A percentile compares a stretch with the other conserved stretches of the same genome.
phyloP scores from a whole-genome alignment of 768 basidiomycete genomes.

The Lepiota venenata region DNA sequence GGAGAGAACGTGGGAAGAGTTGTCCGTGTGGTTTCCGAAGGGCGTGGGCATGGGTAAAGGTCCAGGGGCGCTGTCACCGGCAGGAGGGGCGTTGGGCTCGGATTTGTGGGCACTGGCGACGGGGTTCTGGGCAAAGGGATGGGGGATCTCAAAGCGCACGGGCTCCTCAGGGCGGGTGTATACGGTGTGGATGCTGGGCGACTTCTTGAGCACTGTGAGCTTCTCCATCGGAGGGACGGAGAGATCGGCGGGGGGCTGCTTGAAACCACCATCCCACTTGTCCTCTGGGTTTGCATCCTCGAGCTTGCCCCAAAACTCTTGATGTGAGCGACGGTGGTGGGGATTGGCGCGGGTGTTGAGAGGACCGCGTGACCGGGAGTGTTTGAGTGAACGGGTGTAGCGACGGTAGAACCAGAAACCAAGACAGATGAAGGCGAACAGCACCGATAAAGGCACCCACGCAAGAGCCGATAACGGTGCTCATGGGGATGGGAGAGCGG shows the following conservation, averaged over 20 bases:
- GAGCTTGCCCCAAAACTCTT: conserved; percentile 57
- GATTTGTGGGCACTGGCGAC: conserved; percentile 28
- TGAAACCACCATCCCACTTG: conserved; percentile 34
- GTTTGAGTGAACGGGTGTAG: conserved; percentile 38
- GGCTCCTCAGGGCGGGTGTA: conserved; percentile 47
- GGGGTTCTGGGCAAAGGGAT: conserved; percentile 58
- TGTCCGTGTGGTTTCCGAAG: not conserved
- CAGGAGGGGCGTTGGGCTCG: conserved; percentile 22
- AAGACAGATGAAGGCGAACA: conserved; percentile 45
- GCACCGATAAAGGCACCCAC: conserved; percentile 58
- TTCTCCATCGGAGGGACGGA: conserved; percentile 51
- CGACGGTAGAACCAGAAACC: conserved; percentile 54
- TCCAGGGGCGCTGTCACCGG: conserved; percentile 19
- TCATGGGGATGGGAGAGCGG: conserved; percentile 34
- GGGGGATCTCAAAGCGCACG: conserved; percentile 33
- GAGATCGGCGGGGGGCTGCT: conserved; percentile 20
- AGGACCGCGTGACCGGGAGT: conserved; percentile 22
- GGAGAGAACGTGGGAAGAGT: not conserved
- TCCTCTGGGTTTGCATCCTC: conserved; percentile 40
- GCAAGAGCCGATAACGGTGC: conserved; percentile 62
- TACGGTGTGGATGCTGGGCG: conserved; percentile 51
- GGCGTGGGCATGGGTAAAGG: conserved; percentile 8
- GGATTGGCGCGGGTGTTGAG: conserved; percentile 38
- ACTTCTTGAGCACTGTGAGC: conserved; percentile 67
- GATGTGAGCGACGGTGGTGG: conserved; percentile 41